Evolutionary conservation across 352 stramenopile genomes (phyloP), one percentile per base, ranked within the genome.

Genomic region (Hyaloperonospora arabidopsidis): DNA sequence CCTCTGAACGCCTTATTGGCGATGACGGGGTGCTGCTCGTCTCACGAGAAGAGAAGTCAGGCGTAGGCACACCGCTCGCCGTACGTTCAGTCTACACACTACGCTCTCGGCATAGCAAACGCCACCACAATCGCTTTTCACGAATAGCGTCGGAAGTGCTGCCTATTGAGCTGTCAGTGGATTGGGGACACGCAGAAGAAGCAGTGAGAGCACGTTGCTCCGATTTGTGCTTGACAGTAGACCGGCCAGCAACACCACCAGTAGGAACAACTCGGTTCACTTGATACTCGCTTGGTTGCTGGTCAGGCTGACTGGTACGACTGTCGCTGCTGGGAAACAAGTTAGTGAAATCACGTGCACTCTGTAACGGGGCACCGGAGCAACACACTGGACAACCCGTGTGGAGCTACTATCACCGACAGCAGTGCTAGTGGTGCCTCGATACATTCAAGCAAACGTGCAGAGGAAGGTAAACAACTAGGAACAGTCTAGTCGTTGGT

Each of bases 91-190:
- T 70, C 38, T 84, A 81, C 35, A 57, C 39, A 46, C 64, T 65
- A 51, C 75, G 75, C 10, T 78, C 73, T 15, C 78, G 75, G 50
- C 76, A 74, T 59, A 87, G 77, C 44, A 76, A 74, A 21, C 67
- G 74, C 79, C 79, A 89, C 79, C 79, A 89, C 23, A 85, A 58
- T 53, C 77, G 79, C 62, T 82, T 84, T 57, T 87, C 75, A 52
- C 57, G 79, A 57, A 68, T 72, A 17, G 59, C 54, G 49, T 79
- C 65, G 3, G 68, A 74, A 58, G 70, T 73, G 45, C 50, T 70
- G 36, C 59, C 78, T n/a, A 41, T 55, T 21, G 62, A 63, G 51
- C 63, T 76, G 43, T 63, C 74, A 43, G 54, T 70, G 45, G 61
- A 63, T 56, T 58, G 53, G 50, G 61, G 38, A 41, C 61, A 50